Conservation (phyloP, 306 rosid genomes). For the Fragaria nilgerrensis region DNA sequence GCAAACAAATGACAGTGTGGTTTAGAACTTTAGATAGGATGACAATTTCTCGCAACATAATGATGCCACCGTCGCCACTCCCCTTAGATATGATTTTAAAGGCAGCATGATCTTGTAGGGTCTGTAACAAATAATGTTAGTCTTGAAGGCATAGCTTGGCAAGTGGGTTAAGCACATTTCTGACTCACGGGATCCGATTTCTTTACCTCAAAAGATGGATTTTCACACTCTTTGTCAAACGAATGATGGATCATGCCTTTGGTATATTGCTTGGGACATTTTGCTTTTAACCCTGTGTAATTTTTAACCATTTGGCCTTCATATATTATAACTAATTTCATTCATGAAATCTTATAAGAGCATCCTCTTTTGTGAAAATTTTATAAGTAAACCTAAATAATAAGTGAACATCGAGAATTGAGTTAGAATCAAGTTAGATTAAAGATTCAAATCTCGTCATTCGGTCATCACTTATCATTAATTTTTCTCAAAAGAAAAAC, state of each 20-base stretch:
- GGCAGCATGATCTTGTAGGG: constrained; percentile 25
- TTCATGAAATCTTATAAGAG: background rate
- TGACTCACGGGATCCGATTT: background rate
- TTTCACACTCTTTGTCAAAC: constrained; percentile 4
- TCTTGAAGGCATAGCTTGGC: constrained; percentile 12
- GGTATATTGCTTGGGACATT: background rate
- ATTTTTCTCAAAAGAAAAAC: too few species aligned
- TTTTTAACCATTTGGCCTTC: too few species aligned
- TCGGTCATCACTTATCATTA: too few species aligned
- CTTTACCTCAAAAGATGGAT: background rate
- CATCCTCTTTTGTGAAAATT: too few species aligned
- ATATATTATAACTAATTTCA: too few species aligned
- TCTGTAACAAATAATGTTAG: background rate
- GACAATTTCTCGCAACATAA: background rate
- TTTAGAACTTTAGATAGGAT: background rate
- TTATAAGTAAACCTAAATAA: too few species aligned
- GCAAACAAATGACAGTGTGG: too few species aligned
- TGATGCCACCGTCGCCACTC: background rate
- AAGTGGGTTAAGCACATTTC: constrained; percentile 31
- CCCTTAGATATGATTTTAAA: background rate
- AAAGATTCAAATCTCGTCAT: too few species aligned
- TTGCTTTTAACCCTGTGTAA: background rate
- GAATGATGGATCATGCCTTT: background rate
- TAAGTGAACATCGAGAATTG: too few species aligned
- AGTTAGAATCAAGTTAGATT: too few species aligned